Evolutionary conservation across 805 yeast species (phyloP).

Genomic region (Teunomyces panamensis): DNA sequence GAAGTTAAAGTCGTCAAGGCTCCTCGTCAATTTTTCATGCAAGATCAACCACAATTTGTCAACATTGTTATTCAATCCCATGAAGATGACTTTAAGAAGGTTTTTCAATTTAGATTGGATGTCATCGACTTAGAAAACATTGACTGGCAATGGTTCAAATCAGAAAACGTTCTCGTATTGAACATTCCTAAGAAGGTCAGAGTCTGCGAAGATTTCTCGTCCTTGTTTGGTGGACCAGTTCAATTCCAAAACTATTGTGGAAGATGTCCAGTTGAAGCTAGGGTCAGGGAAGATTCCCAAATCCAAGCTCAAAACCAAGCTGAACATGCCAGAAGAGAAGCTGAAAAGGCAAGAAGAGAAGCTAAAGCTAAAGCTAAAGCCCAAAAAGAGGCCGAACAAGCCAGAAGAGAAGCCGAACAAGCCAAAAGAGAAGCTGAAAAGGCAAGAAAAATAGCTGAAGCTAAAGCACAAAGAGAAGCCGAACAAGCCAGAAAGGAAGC

Average conservation of each 20-base stretch:
- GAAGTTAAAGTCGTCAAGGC: slow-evolving; percentile 15
- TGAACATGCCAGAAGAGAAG: slow-evolving; percentile 8
- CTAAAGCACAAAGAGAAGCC: slow-evolving; percentile 5
- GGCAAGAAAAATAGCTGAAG: slow-evolving; percentile 6
- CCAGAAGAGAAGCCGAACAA: slow-evolving; percentile 7
- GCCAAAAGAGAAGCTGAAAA: slow-evolving; percentile 8
- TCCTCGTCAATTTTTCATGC: slow-evolving; percentile 3
- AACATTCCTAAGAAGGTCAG: slow-evolving; percentile 31
- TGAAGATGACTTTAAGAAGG: slow-evolving; percentile 29
- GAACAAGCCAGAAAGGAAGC: slow-evolving; percentile 7
- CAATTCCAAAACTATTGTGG: slow-evolving; percentile 1
- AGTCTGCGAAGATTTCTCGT: slow-evolving; percentile 11
- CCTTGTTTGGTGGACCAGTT: slow-evolving; percentile 6
- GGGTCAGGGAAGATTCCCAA: slow-evolving; percentile 8
- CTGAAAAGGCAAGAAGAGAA: slow-evolving; percentile 6
- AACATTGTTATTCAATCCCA: slow-evolving; percentile 18
- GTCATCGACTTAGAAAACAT: slow-evolving; percentile 31
- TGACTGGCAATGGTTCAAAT: slow-evolving; percentile 31
- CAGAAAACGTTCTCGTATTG: slow-evolving; percentile 32
- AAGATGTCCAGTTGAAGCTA: slow-evolving; percentile 4
- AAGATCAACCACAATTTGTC: slow-evolving; percentile 9
- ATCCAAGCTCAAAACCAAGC: slow-evolving; percentile 7
- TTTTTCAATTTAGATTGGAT: slow-evolving; percentile 27
- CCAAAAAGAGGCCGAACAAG: slow-evolving; percentile 8
- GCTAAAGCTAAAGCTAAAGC: slow-evolving; percentile 6